Base-by-base conservation (phyloP, 257 asterid species). In the Petunia secreta region DNA sequence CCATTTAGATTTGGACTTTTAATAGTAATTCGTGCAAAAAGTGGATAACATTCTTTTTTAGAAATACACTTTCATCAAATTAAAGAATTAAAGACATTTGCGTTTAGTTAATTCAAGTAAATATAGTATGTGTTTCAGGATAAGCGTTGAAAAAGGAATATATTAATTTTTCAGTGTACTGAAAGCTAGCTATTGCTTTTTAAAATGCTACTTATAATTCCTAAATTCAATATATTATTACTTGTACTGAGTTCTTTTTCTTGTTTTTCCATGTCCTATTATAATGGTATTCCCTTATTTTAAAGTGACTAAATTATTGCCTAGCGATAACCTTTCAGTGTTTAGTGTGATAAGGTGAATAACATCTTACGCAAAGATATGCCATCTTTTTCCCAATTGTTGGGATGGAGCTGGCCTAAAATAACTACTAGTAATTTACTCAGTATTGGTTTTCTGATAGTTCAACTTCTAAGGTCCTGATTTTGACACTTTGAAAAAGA, bases 311-410 rank as follows among this genome's bases (percentile, higher is more conserved):
- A 67, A 41, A 41, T 67, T 40, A 67, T 43, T 15, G 43, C 6
- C 6, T 41, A 66, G 41, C 50, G 78, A 81, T 63, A 75, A 41
- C 43, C 52, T 75, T 40, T 63, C 63, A 75, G 53, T 36, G 16
- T 25, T 64, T 63, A 11, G 63, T 41, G 67, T 53, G 78, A 81
- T 75, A 65, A 69, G 54, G 2, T 43, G 75, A 15, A 67, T 67
- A 67, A 43, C 75, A 67, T 67, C 55, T n/a, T 67, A n/a, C 55
- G 54, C 15, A n/a, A 43, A 67, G 75, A 67, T 67, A 67, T 67
- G 75, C 8, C 11, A 67, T 55, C 66, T 0, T 75, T 75, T 14
- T 55, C 79, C 53, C 0, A 3, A 54, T 54, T 53, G 63, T 53
- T 34, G 79, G 15, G 66, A 54, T 75, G 53, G 37, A 75, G 79